Percentiles rank a stretch among this genome's conserved stretches.
phyloP scores from a whole-genome alignment of 2,329 filamentous ascomycete genomes.

The Orbilia quercus region DNA sequence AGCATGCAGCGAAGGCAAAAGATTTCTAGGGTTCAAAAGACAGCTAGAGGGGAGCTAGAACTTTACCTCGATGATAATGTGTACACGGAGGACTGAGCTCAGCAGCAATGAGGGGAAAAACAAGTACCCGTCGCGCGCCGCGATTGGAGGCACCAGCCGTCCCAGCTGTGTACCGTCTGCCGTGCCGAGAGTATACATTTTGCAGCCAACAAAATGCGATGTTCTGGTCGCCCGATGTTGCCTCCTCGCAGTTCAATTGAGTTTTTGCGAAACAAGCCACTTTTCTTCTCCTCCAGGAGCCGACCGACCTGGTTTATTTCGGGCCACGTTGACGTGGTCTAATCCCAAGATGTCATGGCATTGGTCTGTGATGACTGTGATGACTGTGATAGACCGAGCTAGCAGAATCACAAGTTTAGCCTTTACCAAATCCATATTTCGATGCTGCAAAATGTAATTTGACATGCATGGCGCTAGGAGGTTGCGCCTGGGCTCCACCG shows the following conservation, averaged over 20 bases:
- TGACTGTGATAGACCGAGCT: neutral
- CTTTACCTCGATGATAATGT: constrained; percentile 31
- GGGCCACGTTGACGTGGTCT: no score
- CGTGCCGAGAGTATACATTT: neutral
- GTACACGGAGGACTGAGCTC: no score
- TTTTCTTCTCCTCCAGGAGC: neutral
- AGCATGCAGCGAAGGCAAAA: constrained; percentile 27
- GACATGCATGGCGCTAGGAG: neutral
- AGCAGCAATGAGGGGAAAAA: neutral
- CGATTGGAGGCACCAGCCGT: neutral
- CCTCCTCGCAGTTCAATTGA: neutral
- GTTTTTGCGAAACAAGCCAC: neutral
- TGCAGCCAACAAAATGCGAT: neutral
- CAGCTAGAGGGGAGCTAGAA: neutral
- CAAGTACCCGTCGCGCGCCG: constrained; percentile 20
- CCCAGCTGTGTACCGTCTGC: neutral
- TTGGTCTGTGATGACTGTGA: neutral
- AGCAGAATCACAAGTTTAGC: neutral
- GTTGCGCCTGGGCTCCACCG: neutral
- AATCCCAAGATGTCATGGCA: no score
- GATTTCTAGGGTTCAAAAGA: constrained; percentile 27
- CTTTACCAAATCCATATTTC: neutral
- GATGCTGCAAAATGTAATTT: constrained; percentile 15
- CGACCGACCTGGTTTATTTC: constrained; percentile 21
- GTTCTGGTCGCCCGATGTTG: neutral